Percentiles rank a stretch among this genome's conserved stretches.
Conservation (phyloP, 2,329 filamentous ascomycete genomes). For the Calonectria pteridis region DNA sequence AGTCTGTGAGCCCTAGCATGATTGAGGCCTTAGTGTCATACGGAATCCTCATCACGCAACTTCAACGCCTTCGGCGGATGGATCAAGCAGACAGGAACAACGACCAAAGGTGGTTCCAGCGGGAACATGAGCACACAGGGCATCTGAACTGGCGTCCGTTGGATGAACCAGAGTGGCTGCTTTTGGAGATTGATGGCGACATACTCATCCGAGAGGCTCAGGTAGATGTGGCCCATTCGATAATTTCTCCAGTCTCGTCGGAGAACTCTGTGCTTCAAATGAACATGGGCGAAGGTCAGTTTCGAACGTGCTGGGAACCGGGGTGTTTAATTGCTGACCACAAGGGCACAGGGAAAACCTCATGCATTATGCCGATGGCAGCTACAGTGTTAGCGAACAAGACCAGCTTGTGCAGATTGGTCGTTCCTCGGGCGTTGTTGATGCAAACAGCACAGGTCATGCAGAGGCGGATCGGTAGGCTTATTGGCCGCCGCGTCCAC, state of each 20-base stretch:
- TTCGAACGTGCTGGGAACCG: background rate
- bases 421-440: conserved; percentile 68
- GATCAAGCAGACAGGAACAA: conserved; percentile 42
- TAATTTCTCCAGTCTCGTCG: conserved; percentile 63
- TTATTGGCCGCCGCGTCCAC: conserved; percentile 64
- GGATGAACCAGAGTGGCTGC: conserved; percentile 70
- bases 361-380: conserved; percentile 67
- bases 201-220: conserved; percentile 72
- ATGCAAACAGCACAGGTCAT: conserved; percentile 69
- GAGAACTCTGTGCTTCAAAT: conserved; percentile 73
- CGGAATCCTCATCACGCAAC: conserved; percentile 56
- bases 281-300: conserved; percentile 71
- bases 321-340: background rate
- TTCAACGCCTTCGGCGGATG: conserved; percentile 61
- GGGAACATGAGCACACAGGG: conserved; percentile 62
- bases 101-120: conserved; percentile 45
- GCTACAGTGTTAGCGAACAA: conserved; percentile 58
- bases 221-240: conserved; percentile 70
- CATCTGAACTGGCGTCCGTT: conserved; percentile 68
- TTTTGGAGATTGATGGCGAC: conserved; percentile 75
- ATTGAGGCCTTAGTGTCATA: conserved; percentile 57
- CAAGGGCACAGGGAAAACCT: conserved; percentile 63
- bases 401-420: conserved; percentile 61
- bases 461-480: conserved; percentile 64
- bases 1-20: conserved; percentile 50